A percentile compares a stretch with the other conserved stretches of the same genome.
phyloP scores from a whole-genome alignment of 441 rosid species.

The Erodium texanum region DNA sequence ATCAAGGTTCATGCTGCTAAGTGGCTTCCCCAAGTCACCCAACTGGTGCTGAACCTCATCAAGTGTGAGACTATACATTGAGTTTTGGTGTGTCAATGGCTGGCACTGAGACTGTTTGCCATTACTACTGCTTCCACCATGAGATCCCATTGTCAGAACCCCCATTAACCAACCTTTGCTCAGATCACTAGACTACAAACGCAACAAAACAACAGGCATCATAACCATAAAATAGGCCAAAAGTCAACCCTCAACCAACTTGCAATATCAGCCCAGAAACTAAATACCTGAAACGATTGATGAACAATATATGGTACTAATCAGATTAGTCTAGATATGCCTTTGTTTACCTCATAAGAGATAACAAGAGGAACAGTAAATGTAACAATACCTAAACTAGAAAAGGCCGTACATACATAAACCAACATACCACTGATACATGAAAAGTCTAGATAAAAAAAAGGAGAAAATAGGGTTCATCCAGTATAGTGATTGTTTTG shows the following conservation, averaged over 20 bases:
- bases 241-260: not conserved
- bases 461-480: too few relatives aligned
- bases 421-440: not conserved
- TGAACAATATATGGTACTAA: not conserved
- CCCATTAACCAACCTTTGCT: constrained; percentile 1
- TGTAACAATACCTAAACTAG: too few relatives aligned
- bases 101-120: not conserved
- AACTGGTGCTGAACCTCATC: constrained; percentile 1
- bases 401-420: not conserved
- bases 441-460: not conserved
- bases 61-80: constrained; percentile 5
- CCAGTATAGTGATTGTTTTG: too few relatives aligned
- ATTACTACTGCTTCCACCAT: constrained; percentile 2
- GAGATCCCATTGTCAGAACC: constrained; percentile 5
- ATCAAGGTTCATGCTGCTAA: constrained; percentile 1
- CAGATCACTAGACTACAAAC: not conserved
- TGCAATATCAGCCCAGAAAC: not conserved
- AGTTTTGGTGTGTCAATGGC: not conserved
- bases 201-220: not conserved
- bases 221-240: not conserved
- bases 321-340: not conserved
- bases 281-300: not conserved
- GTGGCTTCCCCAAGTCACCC: constrained; percentile 1
- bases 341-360: not conserved
- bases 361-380: not conserved